Conservation (phyloP, 768 basidiomycete species). For the Agrocybe pediades region DNA sequence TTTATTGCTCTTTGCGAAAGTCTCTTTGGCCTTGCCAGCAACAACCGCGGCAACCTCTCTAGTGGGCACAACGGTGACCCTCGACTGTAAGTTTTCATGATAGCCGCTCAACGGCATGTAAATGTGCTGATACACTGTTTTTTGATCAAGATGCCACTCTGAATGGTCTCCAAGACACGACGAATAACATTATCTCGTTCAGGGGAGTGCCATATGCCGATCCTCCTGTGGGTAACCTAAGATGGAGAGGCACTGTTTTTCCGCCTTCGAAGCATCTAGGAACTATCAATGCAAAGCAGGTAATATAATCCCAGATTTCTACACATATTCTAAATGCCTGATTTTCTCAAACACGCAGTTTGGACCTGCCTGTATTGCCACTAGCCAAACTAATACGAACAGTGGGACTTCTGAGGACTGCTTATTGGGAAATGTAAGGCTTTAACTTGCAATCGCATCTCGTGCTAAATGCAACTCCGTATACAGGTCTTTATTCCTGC, state of each 20-base stretch:
- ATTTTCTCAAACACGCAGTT: constrained; percentile 25
- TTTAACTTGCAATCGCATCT: no score
- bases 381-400: constrained; percentile 27
- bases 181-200: constrained; percentile 36
- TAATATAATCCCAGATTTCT: constrained; percentile 16
- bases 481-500: constrained; percentile 39
- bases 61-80: constrained; percentile 20
- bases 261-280: constrained; percentile 39
- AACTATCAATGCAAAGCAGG: constrained; percentile 35
- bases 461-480: no score
- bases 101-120: neutral
- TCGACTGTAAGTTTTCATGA: constrained; percentile 30
- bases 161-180: constrained; percentile 29
- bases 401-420: constrained; percentile 41
- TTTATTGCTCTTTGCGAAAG: no score
- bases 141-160: constrained; percentile 46
- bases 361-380: constrained; percentile 33
- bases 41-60: neutral
- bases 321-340: neutral
- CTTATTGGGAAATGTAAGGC: constrained; percentile 45
- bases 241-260: constrained; percentile 40
- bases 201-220: constrained; percentile 45
- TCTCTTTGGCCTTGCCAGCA: no score
- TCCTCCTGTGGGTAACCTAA: constrained; percentile 40
- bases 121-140: no score